A percentile compares a stretch with the other conserved stretches of the same genome.
Evolutionary conservation across 164 flowering plant species (phyloP).

Genomic region (Stephania japonica): DNA sequence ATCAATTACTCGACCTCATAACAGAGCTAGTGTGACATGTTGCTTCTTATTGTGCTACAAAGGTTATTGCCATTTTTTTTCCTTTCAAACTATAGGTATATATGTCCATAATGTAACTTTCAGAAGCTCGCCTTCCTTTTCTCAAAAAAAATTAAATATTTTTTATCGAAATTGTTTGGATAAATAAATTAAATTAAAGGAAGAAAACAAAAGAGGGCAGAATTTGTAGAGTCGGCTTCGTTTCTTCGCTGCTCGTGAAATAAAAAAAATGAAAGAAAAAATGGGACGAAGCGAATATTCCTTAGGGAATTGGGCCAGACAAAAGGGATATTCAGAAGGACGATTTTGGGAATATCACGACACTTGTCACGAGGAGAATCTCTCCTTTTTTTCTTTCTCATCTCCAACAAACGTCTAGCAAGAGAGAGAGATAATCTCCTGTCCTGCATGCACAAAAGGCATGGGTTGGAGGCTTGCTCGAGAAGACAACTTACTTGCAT

Average conservation of each 20-base stretch:
- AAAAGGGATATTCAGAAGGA: constrained; percentile 70
- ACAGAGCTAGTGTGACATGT: too few relatives aligned
- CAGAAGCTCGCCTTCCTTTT: too few relatives aligned
- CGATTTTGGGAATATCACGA: constrained; percentile 34
- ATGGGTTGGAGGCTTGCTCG: constrained; percentile 63
- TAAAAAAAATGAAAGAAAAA: too few relatives aligned
- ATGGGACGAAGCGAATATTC: constrained; percentile 17
- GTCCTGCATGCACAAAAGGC: constrained; percentile 35
- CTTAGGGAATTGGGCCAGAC: constrained; percentile 27
- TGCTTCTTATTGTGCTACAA: too few relatives aligned
- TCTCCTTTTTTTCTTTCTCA: constrained; percentile 4
- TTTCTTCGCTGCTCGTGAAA: constrained; percentile 7
- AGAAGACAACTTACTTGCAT: constrained; percentile 27
- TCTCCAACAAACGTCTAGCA: background rate
- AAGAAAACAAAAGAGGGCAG: background rate
- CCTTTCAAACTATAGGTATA: too few relatives aligned
- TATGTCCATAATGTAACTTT: too few relatives aligned
- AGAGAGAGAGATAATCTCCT: constrained; percentile 30
- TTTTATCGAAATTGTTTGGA: too few relatives aligned
- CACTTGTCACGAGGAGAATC: constrained; percentile 56
- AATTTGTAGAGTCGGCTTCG: constrained; percentile 17
- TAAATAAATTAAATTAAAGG: background rate
- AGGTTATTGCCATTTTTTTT: too few relatives aligned
- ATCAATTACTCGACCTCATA: too few relatives aligned
- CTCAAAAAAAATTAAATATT: too few relatives aligned